Evolutionary conservation across 805 yeast species (phyloP), one percentile per base, ranked within the genome.

Genomic region (Candida railenensis): DNA sequence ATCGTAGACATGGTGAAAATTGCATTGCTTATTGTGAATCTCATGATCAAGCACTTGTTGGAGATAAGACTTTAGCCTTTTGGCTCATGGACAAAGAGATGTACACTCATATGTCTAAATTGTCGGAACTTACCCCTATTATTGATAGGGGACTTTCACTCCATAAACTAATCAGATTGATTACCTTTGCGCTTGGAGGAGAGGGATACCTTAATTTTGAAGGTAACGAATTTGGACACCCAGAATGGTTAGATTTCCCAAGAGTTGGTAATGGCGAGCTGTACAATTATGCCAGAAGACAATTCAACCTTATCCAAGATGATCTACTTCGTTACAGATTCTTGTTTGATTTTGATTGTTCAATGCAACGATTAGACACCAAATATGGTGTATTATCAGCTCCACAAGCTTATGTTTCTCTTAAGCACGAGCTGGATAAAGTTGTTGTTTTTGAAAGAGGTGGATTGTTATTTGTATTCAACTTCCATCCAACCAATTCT

Each of bases 31-130:
- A 92, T 61, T 87, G 95, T 52, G 99, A 92, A 68, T 85, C 95
- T 14, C 99, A 92, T 62, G 99, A 92, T 63, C 99, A 92, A 71
- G 98, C 98, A 5, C 76, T 92, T 46, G 99, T 92, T 19, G 99
- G 99, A 44, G 99, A 92, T 64, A 92, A 92, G 65, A 89, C 97
- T 2, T 69, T 92, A 48, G 98, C 98, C 0, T 92, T 92, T 62
- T 94, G 99, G 99, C 76, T 92, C 47, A 92, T 92, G 98, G 99
- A 92, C 69, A 90, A 92, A 52, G 96, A 91, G 54, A 91, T 92
- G 98, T 92, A 92, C 67, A 92, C 97, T 32, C 83, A 90, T 67
- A 92, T 92, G 99, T 85, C 95, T 14, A 75, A 75, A 1, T 60
- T 91, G 39, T 71, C 89, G 1, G 87, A 83, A 45, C 71, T 85